Evolutionary conservation across 2,329 filamentous ascomycete species (phyloP).

Genomic region (Hypocrella siamensis): DNA sequence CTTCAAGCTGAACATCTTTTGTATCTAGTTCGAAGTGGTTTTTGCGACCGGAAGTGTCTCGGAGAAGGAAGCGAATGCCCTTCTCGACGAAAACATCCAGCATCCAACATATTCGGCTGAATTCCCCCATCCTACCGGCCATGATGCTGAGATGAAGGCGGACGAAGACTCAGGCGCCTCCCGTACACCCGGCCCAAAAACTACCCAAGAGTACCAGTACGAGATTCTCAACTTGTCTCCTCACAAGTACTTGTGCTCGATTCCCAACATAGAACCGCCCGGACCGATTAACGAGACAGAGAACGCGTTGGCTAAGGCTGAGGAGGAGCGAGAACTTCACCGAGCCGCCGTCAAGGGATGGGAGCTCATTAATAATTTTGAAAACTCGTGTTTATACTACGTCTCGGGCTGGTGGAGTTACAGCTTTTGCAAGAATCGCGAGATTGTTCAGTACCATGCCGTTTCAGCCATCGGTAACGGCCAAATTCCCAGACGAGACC

Average conservation of each 20-base stretch:
- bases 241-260: constrained; percentile 67
- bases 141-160: constrained; percentile 5
- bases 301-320: constrained; percentile 50
- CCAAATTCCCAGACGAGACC: constrained; percentile 63
- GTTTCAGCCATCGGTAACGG: constrained; percentile 50
- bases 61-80: constrained; percentile 49
- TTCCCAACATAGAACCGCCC: constrained; percentile 51
- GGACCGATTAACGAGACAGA: constrained; percentile 46
- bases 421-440: constrained; percentile 77
- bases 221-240: constrained; percentile 60
- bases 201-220: constrained; percentile 25
- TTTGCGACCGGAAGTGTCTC: constrained; percentile 60
- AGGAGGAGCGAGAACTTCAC: constrained; percentile 65
- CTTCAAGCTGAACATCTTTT: neutral
- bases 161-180: constrained; percentile 2
- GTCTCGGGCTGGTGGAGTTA: constrained; percentile 92
- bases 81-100: constrained; percentile 29
- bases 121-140: constrained; percentile 23
- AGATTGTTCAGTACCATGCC: constrained; percentile 84
- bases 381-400: constrained; percentile 70
- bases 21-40: constrained; percentile 58
- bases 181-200: constrained; percentile 16
- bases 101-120: constrained; percentile 24
- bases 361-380: constrained; percentile 63
- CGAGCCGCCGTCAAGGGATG: constrained; percentile 65